phyloP scores from a whole-genome alignment of 208 protist species.

The Acanthamoeba culbertsoni region DNA sequence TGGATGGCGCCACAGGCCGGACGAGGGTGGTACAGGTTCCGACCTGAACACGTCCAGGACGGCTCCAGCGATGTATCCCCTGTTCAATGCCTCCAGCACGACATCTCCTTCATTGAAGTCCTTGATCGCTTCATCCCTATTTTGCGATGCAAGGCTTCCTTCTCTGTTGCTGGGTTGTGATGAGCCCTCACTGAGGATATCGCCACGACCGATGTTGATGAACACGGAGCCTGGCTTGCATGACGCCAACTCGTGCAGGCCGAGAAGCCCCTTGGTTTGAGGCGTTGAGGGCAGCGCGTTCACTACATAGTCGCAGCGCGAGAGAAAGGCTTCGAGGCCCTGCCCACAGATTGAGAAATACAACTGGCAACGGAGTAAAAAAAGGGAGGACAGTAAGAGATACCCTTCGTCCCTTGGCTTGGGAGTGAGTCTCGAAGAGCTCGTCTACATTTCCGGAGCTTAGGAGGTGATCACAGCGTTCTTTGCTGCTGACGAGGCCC shows the following conservation, averaged over 20 bases:
- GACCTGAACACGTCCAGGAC: background rate
- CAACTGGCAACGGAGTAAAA: background rate
- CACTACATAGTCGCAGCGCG: conserved; percentile 18
- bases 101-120: background rate
- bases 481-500: conserved; percentile 16
- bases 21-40: background rate
- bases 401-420: background rate
- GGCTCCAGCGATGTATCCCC: background rate
- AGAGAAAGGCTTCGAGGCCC: background rate
- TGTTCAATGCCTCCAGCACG: conserved; percentile 2
- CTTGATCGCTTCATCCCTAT: background rate
- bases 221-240: conserved; percentile 24
- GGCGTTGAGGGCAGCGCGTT: conserved; percentile 37
- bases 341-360: background rate
- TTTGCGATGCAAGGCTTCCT: too few relatives aligned
- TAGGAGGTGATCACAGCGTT: background rate
- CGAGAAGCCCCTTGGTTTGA: background rate
- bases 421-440: background rate
- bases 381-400: background rate
- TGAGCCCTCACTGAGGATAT: background rate
- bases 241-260: background rate
- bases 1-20: background rate
- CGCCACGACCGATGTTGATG: conserved; percentile 47
- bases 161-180: background rate
- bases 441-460: background rate